Percentiles rank a stretch among this genome's conserved stretches.
These are phyloP conservation scores for Aspergillus sp. DNA, from an alignment of 2,329 filamentous ascomycete species.

Conservation along the genomic window DNA sequence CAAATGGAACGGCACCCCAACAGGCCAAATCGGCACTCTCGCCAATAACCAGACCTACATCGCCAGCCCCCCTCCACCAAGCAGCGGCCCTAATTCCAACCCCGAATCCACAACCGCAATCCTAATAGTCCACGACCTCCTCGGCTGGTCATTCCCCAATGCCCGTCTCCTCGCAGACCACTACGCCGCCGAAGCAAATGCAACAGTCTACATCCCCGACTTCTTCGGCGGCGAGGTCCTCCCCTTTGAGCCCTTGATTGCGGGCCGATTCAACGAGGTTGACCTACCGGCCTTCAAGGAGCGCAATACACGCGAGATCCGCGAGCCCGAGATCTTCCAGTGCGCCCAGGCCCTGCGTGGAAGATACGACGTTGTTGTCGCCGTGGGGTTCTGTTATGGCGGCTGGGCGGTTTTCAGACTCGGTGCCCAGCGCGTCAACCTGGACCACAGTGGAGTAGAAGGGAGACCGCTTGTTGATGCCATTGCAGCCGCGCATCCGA, in stretches of 20 bases:
- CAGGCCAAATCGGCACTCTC: slow-evolving; percentile 35
- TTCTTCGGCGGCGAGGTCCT: slow-evolving; percentile 41
- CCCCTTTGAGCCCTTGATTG: slow-evolving; percentile 28
- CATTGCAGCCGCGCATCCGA: slow-evolving; percentile 49
- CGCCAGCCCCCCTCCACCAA: slow-evolving; percentile 32
- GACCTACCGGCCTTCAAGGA: slow-evolving; percentile 41
- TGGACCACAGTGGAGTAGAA: slow-evolving; percentile 16
- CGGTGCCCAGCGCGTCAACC: slow-evolving; percentile 25
- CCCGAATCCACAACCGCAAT: slow-evolving; percentile 26
- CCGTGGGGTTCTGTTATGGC: slow-evolving; percentile 53
- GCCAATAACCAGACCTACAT: slow-evolving; percentile 38
- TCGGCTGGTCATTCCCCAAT: slow-evolving; percentile 50
- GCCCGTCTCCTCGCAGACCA: slow-evolving; percentile 49
- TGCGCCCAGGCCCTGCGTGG: slow-evolving; percentile 32
- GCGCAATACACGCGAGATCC: slow-evolving; percentile 38
- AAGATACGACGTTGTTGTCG: slow-evolving; percentile 34
- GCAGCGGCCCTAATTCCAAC: no score
- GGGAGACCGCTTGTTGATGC: slow-evolving; percentile 46
- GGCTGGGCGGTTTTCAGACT: slow-evolving; percentile 54
- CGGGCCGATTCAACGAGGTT: slow-evolving; percentile 31
- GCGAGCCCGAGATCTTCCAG: slow-evolving; percentile 40
- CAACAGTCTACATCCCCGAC: slow-evolving; percentile 48
- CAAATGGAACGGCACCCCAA: slow-evolving; percentile 42
- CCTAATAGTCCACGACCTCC: slow-evolving; percentile 41
- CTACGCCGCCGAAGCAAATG: slow-evolving; percentile 46